Percentiles rank a stretch among this genome's conserved stretches.
phyloP scores from a whole-genome alignment of 768 basidiomycete genomes.

The Mycena chlorophos region DNA sequence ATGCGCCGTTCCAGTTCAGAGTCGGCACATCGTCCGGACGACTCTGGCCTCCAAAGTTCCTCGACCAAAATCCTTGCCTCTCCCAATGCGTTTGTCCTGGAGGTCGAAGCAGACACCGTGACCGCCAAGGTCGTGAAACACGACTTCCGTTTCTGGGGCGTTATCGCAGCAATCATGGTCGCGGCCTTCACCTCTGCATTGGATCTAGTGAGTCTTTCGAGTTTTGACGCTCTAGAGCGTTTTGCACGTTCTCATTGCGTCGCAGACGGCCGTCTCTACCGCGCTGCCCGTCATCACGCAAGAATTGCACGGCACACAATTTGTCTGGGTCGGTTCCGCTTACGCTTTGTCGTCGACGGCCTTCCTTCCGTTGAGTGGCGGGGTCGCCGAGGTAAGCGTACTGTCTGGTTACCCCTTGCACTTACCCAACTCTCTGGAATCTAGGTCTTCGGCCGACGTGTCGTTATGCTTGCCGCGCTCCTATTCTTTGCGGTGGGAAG shows the following conservation, averaged over 20 bases:
- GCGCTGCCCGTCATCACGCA: conserved; percentile 1
- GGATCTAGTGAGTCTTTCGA: not conserved
- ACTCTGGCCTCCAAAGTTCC: too few species aligned
- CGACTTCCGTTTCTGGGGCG: conserved; percentile 3
- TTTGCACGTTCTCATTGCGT: not conserved
- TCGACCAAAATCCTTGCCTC: too few species aligned
- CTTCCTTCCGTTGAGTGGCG: conserved; percentile 36
- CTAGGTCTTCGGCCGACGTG: conserved; percentile 30
- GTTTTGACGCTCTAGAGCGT: not conserved
- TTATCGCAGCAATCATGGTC: conserved; percentile 4
- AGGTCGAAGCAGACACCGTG: too few species aligned
- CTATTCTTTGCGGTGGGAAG: conserved; percentile 31
- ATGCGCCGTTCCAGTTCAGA: too few species aligned
- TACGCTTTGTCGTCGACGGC: conserved; percentile 37
- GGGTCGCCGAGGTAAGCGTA: conserved; percentile 25
- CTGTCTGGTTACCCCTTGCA: too few species aligned
- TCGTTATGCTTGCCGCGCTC: conserved; percentile 26
- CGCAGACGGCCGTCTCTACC: not conserved
- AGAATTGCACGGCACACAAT: conserved; percentile 5
- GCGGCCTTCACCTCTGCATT: conserved; percentile 1
- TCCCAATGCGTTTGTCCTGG: too few species aligned
- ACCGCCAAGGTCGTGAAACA: not conserved
- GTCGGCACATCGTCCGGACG: too few species aligned
- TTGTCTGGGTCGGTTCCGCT: conserved; percentile 36
- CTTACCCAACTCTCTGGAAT: not conserved